Base-by-base conservation (phyloP, 345 rosid genomes). In the Aquilaria sinensis region DNA sequence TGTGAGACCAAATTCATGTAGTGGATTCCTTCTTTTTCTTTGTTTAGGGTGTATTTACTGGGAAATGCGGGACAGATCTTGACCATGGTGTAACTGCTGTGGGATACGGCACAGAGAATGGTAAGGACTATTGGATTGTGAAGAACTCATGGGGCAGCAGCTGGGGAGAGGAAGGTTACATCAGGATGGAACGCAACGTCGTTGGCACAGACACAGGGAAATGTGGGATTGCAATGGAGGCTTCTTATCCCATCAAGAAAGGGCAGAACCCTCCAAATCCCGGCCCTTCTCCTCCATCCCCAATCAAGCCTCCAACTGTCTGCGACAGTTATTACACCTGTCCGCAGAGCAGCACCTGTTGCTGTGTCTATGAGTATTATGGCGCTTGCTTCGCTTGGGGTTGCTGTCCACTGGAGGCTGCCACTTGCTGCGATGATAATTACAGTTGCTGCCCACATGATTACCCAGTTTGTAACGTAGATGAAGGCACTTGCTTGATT, bases 221-320 rank as follows among this genome's bases (percentile, higher is more conserved):
- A 63, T 84, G 90, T 69, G 90, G 90, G 31, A 84, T 84, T 49
- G 90, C 83, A 3, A 59, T 84, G 66, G 85, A 81, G 53, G 62
- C 85, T 34, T 84, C 90, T 14, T 84, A 81, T 56, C 90, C 90
- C 1, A 58, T 81, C 56, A 84, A 84, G 75, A 77, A 52, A 1
- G 74, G 83, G 58, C 62, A 66, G 56, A 84, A 81, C 48, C 90
- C 87, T 10, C 89, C 89, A 2, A 81, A 84, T 59, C 89, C 89
- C 0, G 89, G 89, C 4, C 89, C 89, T 4, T 81, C 84, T 41
- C 89, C 89, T 16, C 89, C 89, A 15, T 72, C 89, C 43, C 85
- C 85, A 34, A 48, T 75, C 23, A 75, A 57, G 53, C 89, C 89
- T n/a, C 84, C 86, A 14, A 41, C 70, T 3, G 78, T 66, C 1